Conservation (phyloP, 148 eudicot species). For the Nyssa sinensis region DNA sequence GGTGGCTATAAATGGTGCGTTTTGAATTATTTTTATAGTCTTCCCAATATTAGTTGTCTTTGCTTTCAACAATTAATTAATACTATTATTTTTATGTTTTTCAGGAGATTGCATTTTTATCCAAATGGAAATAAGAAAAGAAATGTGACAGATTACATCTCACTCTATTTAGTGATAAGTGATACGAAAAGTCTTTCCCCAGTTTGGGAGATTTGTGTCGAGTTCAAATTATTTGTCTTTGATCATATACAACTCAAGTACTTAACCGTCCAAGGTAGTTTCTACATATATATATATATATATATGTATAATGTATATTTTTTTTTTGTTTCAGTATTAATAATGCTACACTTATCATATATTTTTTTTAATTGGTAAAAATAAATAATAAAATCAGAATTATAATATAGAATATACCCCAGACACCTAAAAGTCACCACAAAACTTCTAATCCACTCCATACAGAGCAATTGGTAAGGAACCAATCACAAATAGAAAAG, state of each 20-base stretch:
- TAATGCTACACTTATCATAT: too few relatives aligned
- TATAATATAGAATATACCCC: too few relatives aligned
- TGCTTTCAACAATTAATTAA: not conserved
- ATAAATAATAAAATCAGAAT: too few relatives aligned
- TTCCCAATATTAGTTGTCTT: not conserved
- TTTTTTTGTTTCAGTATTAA: too few relatives aligned
- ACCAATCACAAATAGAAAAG: too few relatives aligned
- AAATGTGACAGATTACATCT: not conserved
- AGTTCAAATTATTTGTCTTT: slow-evolving; percentile 2
- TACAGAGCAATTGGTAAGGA: too few relatives aligned
- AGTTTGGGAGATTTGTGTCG: slow-evolving; percentile 8
- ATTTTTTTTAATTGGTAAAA: too few relatives aligned
- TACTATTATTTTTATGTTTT: not conserved
- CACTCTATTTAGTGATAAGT: not conserved
- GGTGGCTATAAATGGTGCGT: slow-evolving; percentile 3
- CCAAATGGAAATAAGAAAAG: slow-evolving; percentile 13
- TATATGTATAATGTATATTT: too few relatives aligned
- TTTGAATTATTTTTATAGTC: not conserved
- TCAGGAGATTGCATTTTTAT: slow-evolving; percentile 4
- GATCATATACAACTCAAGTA: slow-evolving; percentile 11
- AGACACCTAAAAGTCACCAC: too few relatives aligned
- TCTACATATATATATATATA: not conserved
- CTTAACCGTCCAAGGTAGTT: not conserved
- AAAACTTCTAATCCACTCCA: too few relatives aligned
- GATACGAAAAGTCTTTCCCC: not conserved